A percentile compares a stretch with the other conserved stretches of the same genome.
Evolutionary conservation across 2,329 filamentous ascomycete species (phyloP).

Genomic region (Fusarium transvaalense): DNA sequence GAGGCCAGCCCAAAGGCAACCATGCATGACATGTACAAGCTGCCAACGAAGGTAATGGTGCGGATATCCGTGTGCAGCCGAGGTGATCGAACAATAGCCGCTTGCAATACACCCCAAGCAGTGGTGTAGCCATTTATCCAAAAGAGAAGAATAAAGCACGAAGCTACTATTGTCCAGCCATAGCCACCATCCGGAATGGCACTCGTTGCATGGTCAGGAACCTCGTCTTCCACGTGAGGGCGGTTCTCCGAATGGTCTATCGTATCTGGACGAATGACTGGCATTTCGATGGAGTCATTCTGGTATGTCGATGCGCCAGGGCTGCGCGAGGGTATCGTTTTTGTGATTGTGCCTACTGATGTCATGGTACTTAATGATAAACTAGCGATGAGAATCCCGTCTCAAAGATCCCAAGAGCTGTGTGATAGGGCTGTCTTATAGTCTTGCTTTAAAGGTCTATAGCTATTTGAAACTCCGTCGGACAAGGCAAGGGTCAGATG

Average conservation of each 20-base stretch:
- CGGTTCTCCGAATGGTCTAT: neutral
- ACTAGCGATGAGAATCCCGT: no score
- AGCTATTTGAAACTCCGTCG: neutral
- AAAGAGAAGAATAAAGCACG: neutral
- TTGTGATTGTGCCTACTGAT: neutral
- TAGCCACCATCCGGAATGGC: slow-evolving; percentile 18
- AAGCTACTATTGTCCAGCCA: slow-evolving; percentile 15
- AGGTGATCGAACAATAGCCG: neutral
- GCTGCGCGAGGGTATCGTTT: neutral
- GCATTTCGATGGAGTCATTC: neutral
- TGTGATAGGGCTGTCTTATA: neutral
- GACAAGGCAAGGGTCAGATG: neutral
- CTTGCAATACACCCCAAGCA: slow-evolving; percentile 15
- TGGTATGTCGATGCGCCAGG: neutral
- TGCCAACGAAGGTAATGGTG: slow-evolving; percentile 12
- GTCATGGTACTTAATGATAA: neutral
- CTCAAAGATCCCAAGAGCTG: neutral
- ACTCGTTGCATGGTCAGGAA: slow-evolving; percentile 7
- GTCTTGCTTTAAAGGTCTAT: neutral
- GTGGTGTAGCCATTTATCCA: slow-evolving; percentile 13
- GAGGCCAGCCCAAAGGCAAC: neutral
- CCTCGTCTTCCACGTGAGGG: neutral
- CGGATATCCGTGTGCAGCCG: neutral
- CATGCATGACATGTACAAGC: slow-evolving; percentile 3
- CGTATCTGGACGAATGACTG: neutral